Evolutionary conservation across 2,329 filamentous ascomycete genomes (phyloP).

Genomic region (Microcera coccophila): DNA sequence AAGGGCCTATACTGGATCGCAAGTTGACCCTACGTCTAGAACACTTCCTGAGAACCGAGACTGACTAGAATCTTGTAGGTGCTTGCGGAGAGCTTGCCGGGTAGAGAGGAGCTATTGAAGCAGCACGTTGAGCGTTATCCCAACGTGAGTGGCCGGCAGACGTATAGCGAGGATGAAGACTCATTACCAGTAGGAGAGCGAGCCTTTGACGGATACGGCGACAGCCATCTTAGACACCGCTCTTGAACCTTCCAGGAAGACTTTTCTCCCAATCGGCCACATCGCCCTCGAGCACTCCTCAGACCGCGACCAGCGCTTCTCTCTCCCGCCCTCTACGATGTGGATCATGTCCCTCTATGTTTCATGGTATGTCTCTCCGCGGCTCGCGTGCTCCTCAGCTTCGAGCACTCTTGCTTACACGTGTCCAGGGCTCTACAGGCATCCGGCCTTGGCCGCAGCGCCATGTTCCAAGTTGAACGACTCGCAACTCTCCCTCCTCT

Average conservation of each 20-base stretch:
- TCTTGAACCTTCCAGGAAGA: conserved; percentile 27
- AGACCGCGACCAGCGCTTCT: conserved; percentile 29
- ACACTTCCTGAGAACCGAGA: background rate
- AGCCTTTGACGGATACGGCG: conserved; percentile 35
- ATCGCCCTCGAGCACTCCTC: conserved; percentile 34
- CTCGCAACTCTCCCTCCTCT: conserved; percentile 31
- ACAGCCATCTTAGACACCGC: conserved; percentile 24
- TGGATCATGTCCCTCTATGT: conserved; percentile 42
- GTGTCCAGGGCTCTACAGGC: conserved; percentile 31
- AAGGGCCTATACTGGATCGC: conserved; percentile 42
- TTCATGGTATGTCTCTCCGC: conserved; percentile 31
- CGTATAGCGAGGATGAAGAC: background rate
- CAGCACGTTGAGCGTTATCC: conserved; percentile 30
- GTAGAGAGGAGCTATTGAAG: conserved; percentile 23
- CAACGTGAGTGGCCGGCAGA: conserved; percentile 23
- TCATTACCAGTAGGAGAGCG: conserved; percentile 27
- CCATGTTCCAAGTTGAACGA: conserved; percentile 35
- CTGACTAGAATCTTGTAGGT: background rate
- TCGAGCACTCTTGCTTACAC: background rate
- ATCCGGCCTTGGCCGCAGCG: conserved; percentile 33
- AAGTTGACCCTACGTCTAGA: conserved; percentile 18
- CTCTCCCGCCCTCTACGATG: conserved; percentile 30
- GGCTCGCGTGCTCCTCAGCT: no score
- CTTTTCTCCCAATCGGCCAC: conserved; percentile 40
- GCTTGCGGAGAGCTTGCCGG: conserved; percentile 1